Conservation (phyloP, 2,329 filamentous ascomycete species). For the Neopestalotiopsis rosae region DNA sequence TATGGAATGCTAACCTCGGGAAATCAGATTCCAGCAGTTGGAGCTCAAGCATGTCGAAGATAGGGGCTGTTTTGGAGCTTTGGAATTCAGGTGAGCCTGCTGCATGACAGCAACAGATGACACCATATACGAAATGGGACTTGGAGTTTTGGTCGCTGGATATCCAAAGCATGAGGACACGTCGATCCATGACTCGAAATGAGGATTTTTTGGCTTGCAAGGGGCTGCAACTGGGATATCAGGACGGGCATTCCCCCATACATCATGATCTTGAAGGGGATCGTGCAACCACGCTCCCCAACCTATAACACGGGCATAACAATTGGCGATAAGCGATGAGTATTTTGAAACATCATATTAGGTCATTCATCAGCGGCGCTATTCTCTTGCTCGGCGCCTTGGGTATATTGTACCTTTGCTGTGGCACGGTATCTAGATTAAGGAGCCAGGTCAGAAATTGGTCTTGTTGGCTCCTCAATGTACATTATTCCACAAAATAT, state of each 20-base stretch:
- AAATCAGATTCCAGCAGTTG: slow-evolving; percentile 82
- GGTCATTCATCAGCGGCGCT: slow-evolving; percentile 5
- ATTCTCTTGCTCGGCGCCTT: background rate
- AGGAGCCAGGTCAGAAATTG: slow-evolving; percentile 5
- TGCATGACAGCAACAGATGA: background rate
- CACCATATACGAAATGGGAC: background rate
- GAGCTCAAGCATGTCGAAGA: slow-evolving; percentile 89
- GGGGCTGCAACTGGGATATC: background rate
- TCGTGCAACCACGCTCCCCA: background rate
- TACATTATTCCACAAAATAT: slow-evolving; percentile 25
- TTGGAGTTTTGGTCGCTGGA: background rate
- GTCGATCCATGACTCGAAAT: background rate
- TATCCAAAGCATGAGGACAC: background rate
- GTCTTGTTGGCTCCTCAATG: slow-evolving; percentile 5
- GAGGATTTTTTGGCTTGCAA: background rate
- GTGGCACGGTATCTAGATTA: slow-evolving; percentile 1
- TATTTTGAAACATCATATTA: background rate
- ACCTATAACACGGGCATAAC: background rate
- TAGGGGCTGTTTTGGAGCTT: slow-evolving; percentile 79
- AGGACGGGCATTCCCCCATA: background rate
- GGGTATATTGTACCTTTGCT: slow-evolving; percentile 12
- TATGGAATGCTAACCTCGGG: background rate
- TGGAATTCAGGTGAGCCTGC: slow-evolving; percentile 76
- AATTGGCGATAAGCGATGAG: background rate
- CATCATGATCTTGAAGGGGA: background rate